These are phyloP conservation scores for Crithidia brevicula DNA, from an alignment of 208 protist species.

Conservation along the genomic window DNA sequence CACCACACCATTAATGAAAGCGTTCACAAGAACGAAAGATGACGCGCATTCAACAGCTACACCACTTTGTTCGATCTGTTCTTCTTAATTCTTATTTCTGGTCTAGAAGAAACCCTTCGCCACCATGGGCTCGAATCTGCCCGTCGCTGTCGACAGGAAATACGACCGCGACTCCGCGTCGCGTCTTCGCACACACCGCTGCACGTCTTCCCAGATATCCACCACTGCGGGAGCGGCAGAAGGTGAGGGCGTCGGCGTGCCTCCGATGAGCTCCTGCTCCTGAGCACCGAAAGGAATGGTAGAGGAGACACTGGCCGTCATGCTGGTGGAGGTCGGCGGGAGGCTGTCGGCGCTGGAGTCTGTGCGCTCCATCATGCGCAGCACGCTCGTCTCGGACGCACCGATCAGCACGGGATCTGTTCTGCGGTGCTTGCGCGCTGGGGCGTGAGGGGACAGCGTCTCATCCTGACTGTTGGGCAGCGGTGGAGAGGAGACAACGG, in stretches of 20 bases:
- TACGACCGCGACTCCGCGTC: constrained; percentile 50
- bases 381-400: constrained; percentile 28
- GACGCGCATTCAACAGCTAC: too few relatives aligned
- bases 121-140: constrained; percentile 54
- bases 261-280: not conserved
- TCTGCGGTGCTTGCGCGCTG: not conserved
- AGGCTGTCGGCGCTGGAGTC: not conserved
- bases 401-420: constrained; percentile 18
- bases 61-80: too few relatives aligned
- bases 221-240: not conserved
- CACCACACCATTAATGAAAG: too few relatives aligned
- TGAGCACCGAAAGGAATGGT: constrained; percentile 10
- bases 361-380: constrained; percentile 24
- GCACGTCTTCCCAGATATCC: constrained; percentile 6
- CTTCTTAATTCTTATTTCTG: too few relatives aligned
- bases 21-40: too few relatives aligned
- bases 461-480: not conserved
- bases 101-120: constrained; percentile 47
- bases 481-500: not conserved
- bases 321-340: not conserved
- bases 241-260: not conserved
- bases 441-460: not conserved
- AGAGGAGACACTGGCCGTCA: too few relatives aligned
- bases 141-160: constrained; percentile 49
- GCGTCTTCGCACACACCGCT: constrained; percentile 12